Evolutionary conservation across 2,329 filamentous ascomycete species (phyloP), one percentile per base, ranked within the genome.

Genomic region (Alternaria alternata): DNA sequence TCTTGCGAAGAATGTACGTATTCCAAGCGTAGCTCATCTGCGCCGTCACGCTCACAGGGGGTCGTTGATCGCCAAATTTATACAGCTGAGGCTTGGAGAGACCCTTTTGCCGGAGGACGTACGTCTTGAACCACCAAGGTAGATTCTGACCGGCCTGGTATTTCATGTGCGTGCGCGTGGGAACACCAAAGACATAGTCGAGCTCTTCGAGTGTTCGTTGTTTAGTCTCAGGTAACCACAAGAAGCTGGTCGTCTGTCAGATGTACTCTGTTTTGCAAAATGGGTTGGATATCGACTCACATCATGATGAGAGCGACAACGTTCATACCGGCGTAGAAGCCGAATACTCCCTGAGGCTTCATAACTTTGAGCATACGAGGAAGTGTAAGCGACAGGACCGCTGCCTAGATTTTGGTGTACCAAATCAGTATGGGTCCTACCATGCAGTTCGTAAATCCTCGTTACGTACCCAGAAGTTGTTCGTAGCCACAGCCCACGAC

Each of bases 401-500:
- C 84, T 0, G 85, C 82, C 46, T 36, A 24, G 4, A 22, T 0
- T 7, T 48, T 14, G 11, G 18, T 8, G 28, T 4, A 6, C 5
- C 9, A 9, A 22, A 7, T 48, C 44, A 48, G 44, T 48, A 5
- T 2, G 16, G 8, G 44, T 1, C 28, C 2, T 28, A 47, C 2
- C 1, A 34, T 3, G 2, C 7, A 9, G 3, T 47, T 7, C 28
- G 6, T 5, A n/a, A 4, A 7, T 32, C 9, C 1, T 26, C 18
- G 11, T 22, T 22, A 20, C 28, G 14, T 7, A 80, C 84, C 78
- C 84, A 86, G 77, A 85, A 85, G 62, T 89, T 80, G 63, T 87
- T 89, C 0, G 87, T 90, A 1, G 89, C 87, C 8, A 91, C 89
- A 7, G 88, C 86, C 77, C 85, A 91, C 0, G 84, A 85, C 89